A percentile compares a stretch with the other conserved stretches of the same genome.
Conservation (phyloP, 306 rosid species). For the Cucurbita argyrosperma region DNA sequence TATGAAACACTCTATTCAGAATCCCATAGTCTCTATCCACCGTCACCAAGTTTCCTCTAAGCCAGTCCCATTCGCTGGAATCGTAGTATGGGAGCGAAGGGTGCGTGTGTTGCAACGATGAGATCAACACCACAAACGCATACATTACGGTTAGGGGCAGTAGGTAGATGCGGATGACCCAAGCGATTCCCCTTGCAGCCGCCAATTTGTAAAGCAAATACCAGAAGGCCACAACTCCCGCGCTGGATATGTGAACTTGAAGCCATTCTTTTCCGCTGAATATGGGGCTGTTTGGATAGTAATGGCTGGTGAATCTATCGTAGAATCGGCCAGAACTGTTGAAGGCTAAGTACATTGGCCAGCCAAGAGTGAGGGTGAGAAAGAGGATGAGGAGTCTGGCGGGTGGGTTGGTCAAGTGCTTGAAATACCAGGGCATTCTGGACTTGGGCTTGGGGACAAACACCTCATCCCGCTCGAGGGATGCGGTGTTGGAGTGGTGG, state of each 20-base stretch:
- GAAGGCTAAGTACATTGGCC: slow-evolving; percentile 62
- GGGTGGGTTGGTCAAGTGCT: slow-evolving; percentile 41
- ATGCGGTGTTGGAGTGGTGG: slow-evolving; percentile 61
- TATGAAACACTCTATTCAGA: slow-evolving; percentile 53
- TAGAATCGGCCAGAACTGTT: slow-evolving; percentile 46
- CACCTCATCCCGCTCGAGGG: slow-evolving; percentile 54
- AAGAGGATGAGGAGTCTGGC: slow-evolving; percentile 28
- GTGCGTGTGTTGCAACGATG: slow-evolving; percentile 70
- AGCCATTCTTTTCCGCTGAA: slow-evolving; percentile 31
- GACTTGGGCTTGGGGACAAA: slow-evolving; percentile 56
- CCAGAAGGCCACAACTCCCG: slow-evolving; percentile 14
- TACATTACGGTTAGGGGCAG: slow-evolving; percentile 45
- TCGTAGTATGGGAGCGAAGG: slow-evolving; percentile 54
- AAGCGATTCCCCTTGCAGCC: slow-evolving; percentile 23
- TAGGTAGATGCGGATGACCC: slow-evolving; percentile 33
- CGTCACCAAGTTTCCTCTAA: slow-evolving; percentile 58
- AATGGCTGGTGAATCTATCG: slow-evolving; percentile 45
- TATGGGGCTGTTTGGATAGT: slow-evolving; percentile 52
- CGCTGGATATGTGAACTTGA: slow-evolving; percentile 32
- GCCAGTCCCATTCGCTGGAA: slow-evolving; percentile 74
- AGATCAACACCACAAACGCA: slow-evolving; percentile 46
- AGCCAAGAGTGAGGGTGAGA: slow-evolving; percentile 41
- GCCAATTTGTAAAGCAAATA: slow-evolving; percentile 25
- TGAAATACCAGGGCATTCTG: slow-evolving; percentile 19
- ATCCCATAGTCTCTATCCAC: slow-evolving; percentile 55